Conservation (phyloP, 2,329 filamentous ascomycete genomes). For the Sphaceloma murrayae region DNA sequence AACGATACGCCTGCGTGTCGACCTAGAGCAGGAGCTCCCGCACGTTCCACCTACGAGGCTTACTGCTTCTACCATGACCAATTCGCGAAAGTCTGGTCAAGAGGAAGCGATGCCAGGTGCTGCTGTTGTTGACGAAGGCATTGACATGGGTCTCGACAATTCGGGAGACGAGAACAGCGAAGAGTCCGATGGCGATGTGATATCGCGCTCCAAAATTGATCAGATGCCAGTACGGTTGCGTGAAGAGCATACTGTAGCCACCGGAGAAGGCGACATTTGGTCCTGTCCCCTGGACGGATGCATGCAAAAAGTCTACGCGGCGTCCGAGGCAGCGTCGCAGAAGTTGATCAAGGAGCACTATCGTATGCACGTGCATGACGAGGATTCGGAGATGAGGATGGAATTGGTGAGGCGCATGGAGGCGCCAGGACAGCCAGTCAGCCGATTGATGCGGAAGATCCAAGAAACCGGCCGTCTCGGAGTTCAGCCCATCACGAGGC, state of each 20-base stretch:
- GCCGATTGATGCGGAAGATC: slow-evolving; percentile 39
- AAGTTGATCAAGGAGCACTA: slow-evolving; percentile 53
- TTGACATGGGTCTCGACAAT: slow-evolving; percentile 25
- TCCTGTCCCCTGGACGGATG: slow-evolving; percentile 56
- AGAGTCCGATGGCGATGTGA: no score
- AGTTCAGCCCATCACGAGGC: slow-evolving; percentile 16
- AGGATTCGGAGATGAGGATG: slow-evolving; percentile 37
- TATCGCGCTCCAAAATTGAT: no score
- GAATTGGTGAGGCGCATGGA: slow-evolving; percentile 47
- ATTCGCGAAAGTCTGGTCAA: neutral
- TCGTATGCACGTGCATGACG: slow-evolving; percentile 49
- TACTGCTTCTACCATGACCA: neutral
- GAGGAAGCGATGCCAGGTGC: neutral
- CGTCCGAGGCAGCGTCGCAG: slow-evolving; percentile 47
- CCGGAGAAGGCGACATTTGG: slow-evolving; percentile 46
- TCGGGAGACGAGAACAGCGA: slow-evolving; percentile 9
- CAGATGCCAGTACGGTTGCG: slow-evolving; percentile 7
- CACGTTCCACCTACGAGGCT: slow-evolving; percentile 2
- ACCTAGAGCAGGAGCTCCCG: neutral
- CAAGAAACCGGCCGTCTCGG: slow-evolving; percentile 32
- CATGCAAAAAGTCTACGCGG: slow-evolving; percentile 52
- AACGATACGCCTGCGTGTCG: neutral
- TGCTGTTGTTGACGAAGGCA: slow-evolving; percentile 26
- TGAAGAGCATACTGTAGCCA: slow-evolving; percentile 10
- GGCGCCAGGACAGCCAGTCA: slow-evolving; percentile 38